Evolutionary conservation across 2,329 filamentous ascomycete species (phyloP), one percentile per base, ranked within the genome.

Genomic region (Karstenula rhodostoma): DNA sequence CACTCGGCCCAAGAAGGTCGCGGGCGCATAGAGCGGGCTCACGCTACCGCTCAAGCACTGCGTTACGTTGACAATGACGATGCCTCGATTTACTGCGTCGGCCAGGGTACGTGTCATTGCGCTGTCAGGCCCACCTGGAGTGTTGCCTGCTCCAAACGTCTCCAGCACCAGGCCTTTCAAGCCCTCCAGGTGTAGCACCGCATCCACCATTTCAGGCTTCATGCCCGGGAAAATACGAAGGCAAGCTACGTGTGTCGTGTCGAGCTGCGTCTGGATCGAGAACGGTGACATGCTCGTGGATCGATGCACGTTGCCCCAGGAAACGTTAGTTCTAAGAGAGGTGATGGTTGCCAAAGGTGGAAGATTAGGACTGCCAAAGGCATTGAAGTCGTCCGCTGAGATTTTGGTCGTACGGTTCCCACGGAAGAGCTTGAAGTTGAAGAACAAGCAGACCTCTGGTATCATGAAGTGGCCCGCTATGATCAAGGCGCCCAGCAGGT

Each of bases 111-210:
- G 88, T 17, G 90, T 93, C 75, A 97, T 85, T 54, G 87, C 89
- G 58, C 91, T 91, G 73, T 95, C 91, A 50, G 89, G 85, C 32
- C 92, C 93, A 42, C 90, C 90, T 2, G 94, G 94, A 12, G 94
- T 91, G 78, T 97, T 97, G 58, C 94, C 94, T 75, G 95, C 93
- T 61, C 94, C 94, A 77, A 97, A 97, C 0, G 93, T 97, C 80
- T 97, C 93, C 46, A 97, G 85, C 42, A 97, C 89, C 52, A 97
- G 84, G 1, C 94, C 94, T 51, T 89, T 87, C 15, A 97, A 84
- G 49, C 88, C 88, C n/a, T 92, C 88, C 33, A 93, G 82, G 47
- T 86, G 86, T 61, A 97, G 83, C 17, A 97, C 92, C 1, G 91
- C 90, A 73, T 95, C 92, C 33, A 97, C 86, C 91, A 97, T 96